Conservation (phyloP, 176 grass and related monocot species). For the Carex myosuroides region DNA sequence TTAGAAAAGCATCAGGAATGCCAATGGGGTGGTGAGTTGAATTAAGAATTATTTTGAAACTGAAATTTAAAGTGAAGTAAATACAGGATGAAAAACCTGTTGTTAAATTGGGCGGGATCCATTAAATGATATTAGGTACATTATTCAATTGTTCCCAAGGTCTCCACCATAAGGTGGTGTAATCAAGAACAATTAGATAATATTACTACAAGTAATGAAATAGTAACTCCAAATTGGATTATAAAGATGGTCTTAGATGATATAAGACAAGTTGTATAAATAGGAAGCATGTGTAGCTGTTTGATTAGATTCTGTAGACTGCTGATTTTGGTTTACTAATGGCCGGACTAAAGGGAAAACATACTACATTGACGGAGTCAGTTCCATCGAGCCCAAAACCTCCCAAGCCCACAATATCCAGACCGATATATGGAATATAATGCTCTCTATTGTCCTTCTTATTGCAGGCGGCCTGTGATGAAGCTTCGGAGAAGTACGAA, state of each 20-base stretch:
- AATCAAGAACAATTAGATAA: neutral
- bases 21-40: no score
- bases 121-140: neutral
- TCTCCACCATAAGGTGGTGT: neutral
- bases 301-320: neutral
- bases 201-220: neutral
- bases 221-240: neutral
- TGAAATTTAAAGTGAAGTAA: neutral
- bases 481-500: conserved; percentile 55
- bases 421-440: neutral
- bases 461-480: conserved; percentile 58
- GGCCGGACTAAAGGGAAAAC: neutral
- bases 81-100: neutral
- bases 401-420: neutral
- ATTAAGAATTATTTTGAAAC: conserved; percentile 1
- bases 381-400: neutral
- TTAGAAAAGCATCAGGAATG: neutral
- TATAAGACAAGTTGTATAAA: neutral
- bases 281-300: neutral
- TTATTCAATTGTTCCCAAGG: neutral
- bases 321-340: neutral
- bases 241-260: neutral
- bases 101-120: neutral
- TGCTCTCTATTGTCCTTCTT: conserved; percentile 9
- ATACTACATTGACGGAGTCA: neutral